These are phyloP conservation scores for Kwoniella bestiolae DNA, from an alignment of 768 basidiomycete species.

Conservation along the genomic window DNA sequence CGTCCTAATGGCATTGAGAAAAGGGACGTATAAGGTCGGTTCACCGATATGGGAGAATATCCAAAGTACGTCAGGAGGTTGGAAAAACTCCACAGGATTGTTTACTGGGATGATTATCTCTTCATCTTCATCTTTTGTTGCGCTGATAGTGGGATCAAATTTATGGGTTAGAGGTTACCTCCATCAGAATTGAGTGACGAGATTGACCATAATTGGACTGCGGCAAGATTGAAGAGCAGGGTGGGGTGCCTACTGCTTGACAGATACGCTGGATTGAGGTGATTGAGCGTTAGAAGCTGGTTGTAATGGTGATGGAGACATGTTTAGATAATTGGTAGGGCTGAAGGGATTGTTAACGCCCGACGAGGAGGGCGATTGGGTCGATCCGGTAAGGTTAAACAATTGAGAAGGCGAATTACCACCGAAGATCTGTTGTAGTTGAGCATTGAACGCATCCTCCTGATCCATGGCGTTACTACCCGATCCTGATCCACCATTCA, in stretches of 20 bases:
- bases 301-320: conserved; percentile 48
- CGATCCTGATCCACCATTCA: conserved; percentile 21
- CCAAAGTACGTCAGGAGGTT: conserved; percentile 3
- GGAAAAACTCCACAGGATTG: background rate
- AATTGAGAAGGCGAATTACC: conserved; percentile 21
- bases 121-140: background rate
- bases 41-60: conserved; percentile 8
- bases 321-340: conserved; percentile 53
- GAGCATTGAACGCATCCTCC: conserved; percentile 45
- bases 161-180: too few relatives aligned
- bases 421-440: conserved; percentile 39
- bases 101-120: background rate
- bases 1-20: background rate
- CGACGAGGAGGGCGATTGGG: background rate
- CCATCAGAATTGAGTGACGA: too few relatives aligned
- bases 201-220: too few relatives aligned
- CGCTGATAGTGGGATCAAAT: too few relatives aligned
- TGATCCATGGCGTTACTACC: too few relatives aligned
- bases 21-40: background rate
- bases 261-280: conserved; percentile 19
- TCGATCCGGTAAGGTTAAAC: conserved; percentile 22
- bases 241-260: conserved; percentile 17
- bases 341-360: conserved; percentile 33
- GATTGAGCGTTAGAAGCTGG: conserved; percentile 31
- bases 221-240: conserved; percentile 27